These are phyloP conservation scores for cucumber (Cucumis sativus) DNA, from an alignment of 306 rosid genomes.

Conservation along the genomic window Cucumber_9930_V3 NC_026655.2:20964001-20964500, in stretches of 20 bases:
- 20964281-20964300: slow-evolving; percentile 8
- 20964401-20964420: slow-evolving; percentile 8
- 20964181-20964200: slow-evolving; percentile 61
- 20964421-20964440: not conserved
- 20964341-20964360: slow-evolving; percentile 83
- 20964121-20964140: slow-evolving; percentile 7
- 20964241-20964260: slow-evolving; percentile 7
- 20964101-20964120: slow-evolving; percentile 6
- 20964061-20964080: slow-evolving; percentile 33
- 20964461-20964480: not conserved
- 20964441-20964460: not conserved
- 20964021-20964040: slow-evolving; percentile 68
- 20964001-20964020: slow-evolving; percentile 39
- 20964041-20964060: slow-evolving; percentile 68
- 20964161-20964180: slow-evolving; percentile 56
- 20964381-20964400: slow-evolving; percentile 42
- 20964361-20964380: slow-evolving; percentile 90
- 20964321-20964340: slow-evolving; percentile 92
- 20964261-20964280: slow-evolving; percentile 13
- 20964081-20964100: slow-evolving; percentile 1
- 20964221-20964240: slow-evolving; percentile 65
- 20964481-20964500: not conserved
- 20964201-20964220: slow-evolving; percentile 94
- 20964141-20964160: slow-evolving; percentile 19
- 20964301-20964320: slow-evolving; percentile 45